Evolutionary conservation across 208 protist species (phyloP).

Genomic region (Crithidia fasciculata): DNA sequence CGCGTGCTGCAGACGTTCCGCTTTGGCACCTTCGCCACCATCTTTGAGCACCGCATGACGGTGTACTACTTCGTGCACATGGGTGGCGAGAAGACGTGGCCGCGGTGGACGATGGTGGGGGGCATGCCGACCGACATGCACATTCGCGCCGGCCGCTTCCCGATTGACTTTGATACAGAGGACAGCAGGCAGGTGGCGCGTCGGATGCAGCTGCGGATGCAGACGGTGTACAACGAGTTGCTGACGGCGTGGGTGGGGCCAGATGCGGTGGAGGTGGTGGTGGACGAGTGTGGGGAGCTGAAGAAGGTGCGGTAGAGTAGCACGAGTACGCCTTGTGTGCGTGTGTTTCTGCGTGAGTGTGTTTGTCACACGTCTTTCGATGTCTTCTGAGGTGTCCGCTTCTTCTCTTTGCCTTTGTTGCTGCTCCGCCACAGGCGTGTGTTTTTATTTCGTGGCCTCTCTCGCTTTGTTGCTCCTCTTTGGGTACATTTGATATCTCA

Average conservation of each 20-base stretch:
- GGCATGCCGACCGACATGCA: slow-evolving; percentile 58
- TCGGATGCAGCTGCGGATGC: slow-evolving; percentile 54
- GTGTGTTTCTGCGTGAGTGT: slow-evolving; percentile 2
- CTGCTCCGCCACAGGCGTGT: neutral
- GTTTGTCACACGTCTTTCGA: neutral
- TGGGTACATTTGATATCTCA: neutral
- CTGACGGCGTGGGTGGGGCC: slow-evolving; percentile 15
- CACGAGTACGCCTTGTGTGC: no score
- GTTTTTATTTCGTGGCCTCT: no score
- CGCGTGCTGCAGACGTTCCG: slow-evolving; percentile 59
- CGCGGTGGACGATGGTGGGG: slow-evolving; percentile 41
- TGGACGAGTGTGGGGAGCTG: neutral
- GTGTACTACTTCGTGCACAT: slow-evolving; percentile 61
- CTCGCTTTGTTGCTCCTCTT: neutral
- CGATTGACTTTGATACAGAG: slow-evolving; percentile 48
- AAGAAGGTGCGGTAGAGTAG: slow-evolving; percentile 8
- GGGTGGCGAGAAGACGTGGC: slow-evolving; percentile 67
- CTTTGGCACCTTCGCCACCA: slow-evolving; percentile 63
- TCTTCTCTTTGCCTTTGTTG: neutral
- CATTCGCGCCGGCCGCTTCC: slow-evolving; percentile 38
- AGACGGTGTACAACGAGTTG: slow-evolving; percentile 50
- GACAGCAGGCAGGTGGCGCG: slow-evolving; percentile 43
- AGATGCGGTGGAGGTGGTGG: slow-evolving; percentile 17
- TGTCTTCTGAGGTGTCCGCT: no score
- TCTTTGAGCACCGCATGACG: slow-evolving; percentile 59